phyloP scores from a whole-genome alignment of 2,329 filamentous ascomycete species.

The Venturia effusa region DNA sequence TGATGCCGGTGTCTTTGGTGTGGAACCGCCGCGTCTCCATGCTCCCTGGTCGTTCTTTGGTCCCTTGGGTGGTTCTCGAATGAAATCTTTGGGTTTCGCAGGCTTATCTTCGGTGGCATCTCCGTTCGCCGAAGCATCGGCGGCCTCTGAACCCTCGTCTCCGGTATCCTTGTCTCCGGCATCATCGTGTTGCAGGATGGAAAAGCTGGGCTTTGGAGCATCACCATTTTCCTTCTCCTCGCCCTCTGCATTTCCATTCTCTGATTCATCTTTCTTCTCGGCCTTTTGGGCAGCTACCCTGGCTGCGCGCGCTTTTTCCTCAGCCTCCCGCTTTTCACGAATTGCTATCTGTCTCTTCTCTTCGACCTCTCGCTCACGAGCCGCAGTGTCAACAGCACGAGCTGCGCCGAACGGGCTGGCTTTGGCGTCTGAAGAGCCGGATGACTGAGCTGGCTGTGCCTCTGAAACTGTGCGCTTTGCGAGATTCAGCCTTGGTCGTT shows the following conservation, averaged over 20 bases:
- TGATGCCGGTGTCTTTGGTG: constrained; percentile 20
- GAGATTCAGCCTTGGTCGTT: constrained; percentile 76
- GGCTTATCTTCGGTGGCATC: constrained; percentile 32
- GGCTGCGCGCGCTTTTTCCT: constrained; percentile 68
- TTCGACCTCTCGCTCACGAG: constrained; percentile 80
- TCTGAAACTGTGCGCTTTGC: constrained; percentile 86
- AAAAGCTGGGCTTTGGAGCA: constrained; percentile 29
- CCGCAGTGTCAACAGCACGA: constrained; percentile 83
- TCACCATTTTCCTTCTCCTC: constrained; percentile 22
- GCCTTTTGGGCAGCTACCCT: constrained; percentile 55
- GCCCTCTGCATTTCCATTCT: constrained; percentile 20
- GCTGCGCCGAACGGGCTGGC: constrained; percentile 90
- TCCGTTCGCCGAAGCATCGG: constrained; percentile 32
- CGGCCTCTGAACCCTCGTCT: constrained; percentile 20
- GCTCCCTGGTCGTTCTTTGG: constrained; percentile 15
- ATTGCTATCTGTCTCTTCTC: constrained; percentile 68
- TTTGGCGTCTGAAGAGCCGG: constrained; percentile 54
- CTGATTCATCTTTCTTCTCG: constrained; percentile 25
- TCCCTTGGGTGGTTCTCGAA: constrained; percentile 27
- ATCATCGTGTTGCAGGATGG: constrained; percentile 36
- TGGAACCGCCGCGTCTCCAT: constrained; percentile 24
- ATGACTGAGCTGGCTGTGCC: constrained; percentile 39
- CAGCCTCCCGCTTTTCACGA: constrained; percentile 75
- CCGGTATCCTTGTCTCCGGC: constrained; percentile 26
- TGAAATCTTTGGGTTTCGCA: constrained; percentile 45